Percentiles rank a stretch among this genome's conserved stretches.
Conservation (phyloP, 202 grass and related monocot genomes). For the Alloteropsis angusta region DNA sequence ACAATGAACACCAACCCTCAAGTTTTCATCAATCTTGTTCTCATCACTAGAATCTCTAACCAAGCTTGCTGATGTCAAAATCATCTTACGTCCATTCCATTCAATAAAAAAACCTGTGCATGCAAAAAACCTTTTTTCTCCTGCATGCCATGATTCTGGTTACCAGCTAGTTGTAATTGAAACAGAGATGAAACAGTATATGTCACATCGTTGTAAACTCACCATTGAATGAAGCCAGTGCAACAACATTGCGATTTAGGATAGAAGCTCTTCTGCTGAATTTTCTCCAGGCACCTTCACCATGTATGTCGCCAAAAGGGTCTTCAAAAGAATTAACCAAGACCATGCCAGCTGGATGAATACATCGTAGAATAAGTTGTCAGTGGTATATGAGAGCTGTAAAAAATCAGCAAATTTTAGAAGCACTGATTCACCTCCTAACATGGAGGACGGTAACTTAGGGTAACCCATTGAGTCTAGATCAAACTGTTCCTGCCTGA, state of each 20-base stretch:
- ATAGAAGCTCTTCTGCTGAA: neutral
- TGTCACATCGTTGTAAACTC: neutral
- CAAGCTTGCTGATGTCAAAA: conserved; percentile 29
- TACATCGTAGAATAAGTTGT: neutral
- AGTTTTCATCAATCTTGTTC: conserved; percentile 18
- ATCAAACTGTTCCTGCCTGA: neutral
- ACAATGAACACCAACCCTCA: neutral
- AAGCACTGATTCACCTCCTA: neutral
- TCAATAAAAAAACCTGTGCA: conserved; percentile 28
- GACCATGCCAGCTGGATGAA: neutral
- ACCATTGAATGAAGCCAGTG: neutral
- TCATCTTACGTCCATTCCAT: conserved; percentile 1
- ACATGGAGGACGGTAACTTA: neutral
- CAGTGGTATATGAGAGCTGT: neutral
- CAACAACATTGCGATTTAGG: neutral
- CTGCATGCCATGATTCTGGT: neutral
- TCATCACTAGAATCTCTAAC: neutral
- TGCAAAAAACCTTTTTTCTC: neutral
- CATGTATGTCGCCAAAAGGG: neutral
- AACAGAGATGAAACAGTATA: neutral
- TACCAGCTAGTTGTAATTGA: neutral
- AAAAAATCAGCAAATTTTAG: neutral
- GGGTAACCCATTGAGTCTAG: neutral
- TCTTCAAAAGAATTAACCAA: neutral
- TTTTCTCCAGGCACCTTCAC: neutral